These are phyloP conservation scores for Prunus mongolica DNA, from an alignment of 306 rosid species.

Conservation along the genomic window DNA sequence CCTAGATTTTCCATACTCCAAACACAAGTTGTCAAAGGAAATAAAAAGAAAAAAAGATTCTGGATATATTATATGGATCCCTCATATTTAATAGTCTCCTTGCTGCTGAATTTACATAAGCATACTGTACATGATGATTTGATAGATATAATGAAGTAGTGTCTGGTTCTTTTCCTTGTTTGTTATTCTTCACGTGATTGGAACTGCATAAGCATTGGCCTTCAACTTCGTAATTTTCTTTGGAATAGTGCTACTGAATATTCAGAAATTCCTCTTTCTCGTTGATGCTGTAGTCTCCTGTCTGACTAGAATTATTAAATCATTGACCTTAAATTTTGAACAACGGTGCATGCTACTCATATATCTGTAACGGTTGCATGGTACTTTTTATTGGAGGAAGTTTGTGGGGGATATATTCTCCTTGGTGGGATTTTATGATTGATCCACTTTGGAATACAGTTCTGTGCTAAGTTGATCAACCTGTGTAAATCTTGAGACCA, in stretches of 20 bases:
- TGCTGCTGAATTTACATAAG: too few relatives aligned
- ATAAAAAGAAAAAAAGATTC: too few relatives aligned
- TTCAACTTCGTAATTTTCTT: neutral
- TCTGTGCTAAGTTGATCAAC: neutral
- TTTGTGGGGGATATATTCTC: neutral
- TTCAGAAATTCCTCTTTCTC: neutral
- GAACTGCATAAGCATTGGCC: neutral
- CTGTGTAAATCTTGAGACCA: neutral
- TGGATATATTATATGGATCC: too few relatives aligned
- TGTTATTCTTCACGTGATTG: neutral
- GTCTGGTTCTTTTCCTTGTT: neutral
- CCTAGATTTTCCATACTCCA: too few relatives aligned
- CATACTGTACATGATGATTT: too few relatives aligned
- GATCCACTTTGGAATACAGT: neutral
- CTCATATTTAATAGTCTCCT: too few relatives aligned
- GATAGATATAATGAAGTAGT: too few relatives aligned
- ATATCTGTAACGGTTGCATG: neutral
- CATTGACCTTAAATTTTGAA: neutral
- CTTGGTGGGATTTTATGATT: neutral
- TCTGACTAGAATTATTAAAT: neutral
- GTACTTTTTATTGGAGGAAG: neutral
- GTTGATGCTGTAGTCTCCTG: neutral
- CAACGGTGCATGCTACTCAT: neutral
- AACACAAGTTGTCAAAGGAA: too few relatives aligned
- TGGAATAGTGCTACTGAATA: neutral